These are phyloP conservation scores for Aspergillus chevalieri DNA, from an alignment of 2,329 filamentous ascomycete species.

Conservation along the genomic window DNA sequence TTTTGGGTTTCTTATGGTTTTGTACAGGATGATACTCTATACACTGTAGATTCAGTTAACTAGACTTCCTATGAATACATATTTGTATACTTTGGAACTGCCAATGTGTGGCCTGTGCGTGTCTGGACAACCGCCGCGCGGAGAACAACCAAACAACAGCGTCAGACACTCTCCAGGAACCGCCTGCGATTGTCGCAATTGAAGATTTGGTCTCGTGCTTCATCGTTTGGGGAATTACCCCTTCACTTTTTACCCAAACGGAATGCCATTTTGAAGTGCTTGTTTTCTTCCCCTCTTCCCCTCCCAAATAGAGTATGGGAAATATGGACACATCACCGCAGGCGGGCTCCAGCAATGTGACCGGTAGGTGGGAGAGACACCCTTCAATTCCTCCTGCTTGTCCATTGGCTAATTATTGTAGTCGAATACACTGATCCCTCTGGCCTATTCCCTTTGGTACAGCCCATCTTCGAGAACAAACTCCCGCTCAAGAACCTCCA, in stretches of 20 bases:
- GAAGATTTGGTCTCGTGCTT: background rate
- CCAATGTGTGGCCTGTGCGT: slow-evolving; percentile 11
- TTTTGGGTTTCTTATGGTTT: slow-evolving; percentile 6
- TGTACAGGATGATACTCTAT: slow-evolving; percentile 3
- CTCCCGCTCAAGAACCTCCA: slow-evolving; percentile 87
- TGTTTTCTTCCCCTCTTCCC: slow-evolving; percentile 1
- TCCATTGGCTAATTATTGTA: slow-evolving; percentile 34
- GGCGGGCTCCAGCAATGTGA: slow-evolving; percentile 66
- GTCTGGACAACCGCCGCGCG: background rate
- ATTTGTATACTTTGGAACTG: slow-evolving; percentile 1
- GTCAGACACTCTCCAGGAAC: background rate
- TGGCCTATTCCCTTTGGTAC: slow-evolving; percentile 75
- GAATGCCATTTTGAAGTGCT: slow-evolving; percentile 18
- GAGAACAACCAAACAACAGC: background rate
- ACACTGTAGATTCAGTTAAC: background rate
- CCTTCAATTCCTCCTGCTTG: slow-evolving; percentile 2
- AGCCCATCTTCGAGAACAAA: slow-evolving; percentile 68
- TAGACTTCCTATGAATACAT: background rate
- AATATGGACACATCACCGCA: slow-evolving; percentile 38
- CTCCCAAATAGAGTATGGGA: slow-evolving; percentile 22
- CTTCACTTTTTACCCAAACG: slow-evolving; percentile 9
- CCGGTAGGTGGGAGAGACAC: slow-evolving; percentile 46
- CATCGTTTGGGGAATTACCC: background rate
- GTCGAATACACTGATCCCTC: slow-evolving; percentile 96
- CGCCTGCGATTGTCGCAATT: background rate